phyloP scores from a whole-genome alignment of 176 grass and related monocot genomes.

The Elymus sibiricus region DNA sequence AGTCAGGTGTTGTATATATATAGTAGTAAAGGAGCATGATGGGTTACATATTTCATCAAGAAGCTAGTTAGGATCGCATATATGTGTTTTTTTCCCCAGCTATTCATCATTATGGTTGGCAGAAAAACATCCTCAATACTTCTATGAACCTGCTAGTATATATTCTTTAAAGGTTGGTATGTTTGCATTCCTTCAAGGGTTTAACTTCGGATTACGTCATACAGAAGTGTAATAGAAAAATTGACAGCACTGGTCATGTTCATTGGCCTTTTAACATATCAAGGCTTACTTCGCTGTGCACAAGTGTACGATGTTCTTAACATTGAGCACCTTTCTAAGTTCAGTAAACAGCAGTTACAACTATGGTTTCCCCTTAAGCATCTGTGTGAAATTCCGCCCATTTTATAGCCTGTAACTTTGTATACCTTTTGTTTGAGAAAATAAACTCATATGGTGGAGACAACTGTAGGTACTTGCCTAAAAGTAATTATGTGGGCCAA shows the following conservation, averaged over 20 bases:
- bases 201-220: background rate
- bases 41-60: background rate
- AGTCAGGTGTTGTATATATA: background rate
- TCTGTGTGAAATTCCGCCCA: background rate
- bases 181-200: background rate
- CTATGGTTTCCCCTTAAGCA: background rate
- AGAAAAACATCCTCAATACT: background rate
- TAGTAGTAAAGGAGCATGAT: background rate
- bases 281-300: background rate
- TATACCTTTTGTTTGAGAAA: background rate
- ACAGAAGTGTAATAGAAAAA: background rate
- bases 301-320: conserved; percentile 4
- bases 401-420: background rate
- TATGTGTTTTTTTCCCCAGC: background rate
- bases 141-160: background rate
- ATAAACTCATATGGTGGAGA: background rate
- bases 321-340: background rate
- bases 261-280: background rate
- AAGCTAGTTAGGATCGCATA: background rate
- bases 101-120: background rate
- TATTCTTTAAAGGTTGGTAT: conserved; percentile 6
- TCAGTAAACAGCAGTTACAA: background rate
- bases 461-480: background rate
- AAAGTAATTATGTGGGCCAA: background rate
- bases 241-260: background rate